phyloP scores from a whole-genome alignment of 106 monocot species.

The Dioscorea alata region DNA sequence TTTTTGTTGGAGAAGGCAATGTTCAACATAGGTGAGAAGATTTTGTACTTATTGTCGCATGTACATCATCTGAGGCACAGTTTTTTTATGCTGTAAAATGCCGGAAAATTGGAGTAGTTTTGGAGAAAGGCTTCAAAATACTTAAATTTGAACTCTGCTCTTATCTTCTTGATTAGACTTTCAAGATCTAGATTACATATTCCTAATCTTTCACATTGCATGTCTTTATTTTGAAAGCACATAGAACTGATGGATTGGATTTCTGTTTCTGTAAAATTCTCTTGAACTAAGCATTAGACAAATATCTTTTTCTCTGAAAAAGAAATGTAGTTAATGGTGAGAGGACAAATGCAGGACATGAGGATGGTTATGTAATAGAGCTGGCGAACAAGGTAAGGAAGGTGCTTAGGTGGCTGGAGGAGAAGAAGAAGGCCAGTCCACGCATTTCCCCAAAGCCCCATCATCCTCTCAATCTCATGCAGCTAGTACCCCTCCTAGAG shows the following conservation, averaged over 20 bases:
- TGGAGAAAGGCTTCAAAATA: too few species aligned
- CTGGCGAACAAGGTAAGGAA: conserved; percentile 88
- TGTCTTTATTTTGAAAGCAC: background rate
- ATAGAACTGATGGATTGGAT: background rate
- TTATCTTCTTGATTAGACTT: too few species aligned
- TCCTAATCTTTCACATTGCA: too few species aligned
- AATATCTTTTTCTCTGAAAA: too few species aligned
- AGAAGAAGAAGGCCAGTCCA: conserved; percentile 33
- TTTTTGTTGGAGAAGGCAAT: conserved; percentile 76
- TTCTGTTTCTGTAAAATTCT: too few species aligned
- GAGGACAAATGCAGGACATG: conserved; percentile 53
- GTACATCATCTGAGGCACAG: background rate
- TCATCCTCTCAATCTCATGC: conserved; percentile 2
- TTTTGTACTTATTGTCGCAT: too few species aligned
- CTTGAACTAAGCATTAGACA: too few species aligned
- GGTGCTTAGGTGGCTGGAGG: conserved; percentile 46
- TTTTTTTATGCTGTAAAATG: too few species aligned
- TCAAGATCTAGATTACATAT: too few species aligned
- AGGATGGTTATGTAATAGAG: conserved; percentile 65
- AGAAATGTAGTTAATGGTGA: too few species aligned
- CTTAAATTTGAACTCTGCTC: too few species aligned
- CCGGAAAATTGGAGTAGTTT: too few species aligned
- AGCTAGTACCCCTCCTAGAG: background rate
- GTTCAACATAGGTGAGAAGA: conserved; percentile 51
- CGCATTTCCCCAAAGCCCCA: conserved; percentile 16